These are phyloP conservation scores for Colletotrichum karsti DNA, from an alignment of 2,329 filamentous ascomycete genomes.

Conservation along the genomic window DNA sequence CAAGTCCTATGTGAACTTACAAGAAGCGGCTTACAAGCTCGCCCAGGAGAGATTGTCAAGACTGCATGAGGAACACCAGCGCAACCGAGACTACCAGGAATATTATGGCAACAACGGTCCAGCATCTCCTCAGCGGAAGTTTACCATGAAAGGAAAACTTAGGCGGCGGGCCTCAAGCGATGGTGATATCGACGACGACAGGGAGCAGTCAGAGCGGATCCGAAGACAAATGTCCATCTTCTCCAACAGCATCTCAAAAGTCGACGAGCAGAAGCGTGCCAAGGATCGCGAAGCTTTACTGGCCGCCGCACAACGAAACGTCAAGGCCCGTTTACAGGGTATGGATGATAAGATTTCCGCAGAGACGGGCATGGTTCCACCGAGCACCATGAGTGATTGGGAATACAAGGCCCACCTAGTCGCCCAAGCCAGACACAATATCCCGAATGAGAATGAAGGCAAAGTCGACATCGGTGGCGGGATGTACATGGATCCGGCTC, in stretches of 20 bases:
- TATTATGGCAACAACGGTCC: conserved; percentile 73
- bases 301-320: conserved; percentile 84
- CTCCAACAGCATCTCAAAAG: conserved; percentile 70
- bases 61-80: conserved; percentile 75
- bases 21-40: conserved; percentile 87
- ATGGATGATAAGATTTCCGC: conserved; percentile 85
- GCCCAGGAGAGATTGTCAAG: conserved; percentile 85
- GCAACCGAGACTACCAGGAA: conserved; percentile 72
- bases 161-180: conserved; percentile 75
- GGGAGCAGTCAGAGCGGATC: conserved; percentile 75
- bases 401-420: conserved; percentile 78
- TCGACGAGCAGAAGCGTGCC: conserved; percentile 78
- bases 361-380: conserved; percentile 78
- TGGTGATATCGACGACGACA: conserved; percentile 69
- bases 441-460: conserved; percentile 49
- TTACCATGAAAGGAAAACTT: conserved; percentile 62
- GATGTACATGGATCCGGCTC: conserved; percentile 79
- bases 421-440: conserved; percentile 71
- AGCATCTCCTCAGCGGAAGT: conserved; percentile 47
- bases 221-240: conserved; percentile 83
- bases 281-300: conserved; percentile 80
- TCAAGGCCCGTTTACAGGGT: conserved; percentile 77
- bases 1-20: conserved; percentile 70
- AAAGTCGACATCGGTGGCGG: conserved; percentile 80
- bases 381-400: conserved; percentile 78